Conservation (phyloP, 306 rosid species). For the Cicer pinnatifidum region DNA sequence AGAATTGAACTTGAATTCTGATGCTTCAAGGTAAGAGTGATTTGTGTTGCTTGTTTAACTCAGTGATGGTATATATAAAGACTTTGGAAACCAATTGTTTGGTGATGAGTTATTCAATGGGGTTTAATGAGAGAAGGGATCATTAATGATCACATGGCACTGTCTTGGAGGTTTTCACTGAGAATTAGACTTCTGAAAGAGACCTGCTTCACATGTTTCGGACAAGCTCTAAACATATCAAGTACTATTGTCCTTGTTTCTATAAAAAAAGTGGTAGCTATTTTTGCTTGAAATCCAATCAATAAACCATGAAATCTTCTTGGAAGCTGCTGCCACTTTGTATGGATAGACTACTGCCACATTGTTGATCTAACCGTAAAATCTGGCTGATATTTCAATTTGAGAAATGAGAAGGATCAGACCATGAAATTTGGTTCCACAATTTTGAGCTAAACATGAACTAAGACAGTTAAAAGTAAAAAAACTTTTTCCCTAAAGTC, state of each 20-base stretch:
- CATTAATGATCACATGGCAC: slow-evolving; percentile 35
- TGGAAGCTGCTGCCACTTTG: not conserved
- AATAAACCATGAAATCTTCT: not conserved
- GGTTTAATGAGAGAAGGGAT: not conserved
- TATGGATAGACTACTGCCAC: not conserved
- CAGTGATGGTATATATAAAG: not conserved
- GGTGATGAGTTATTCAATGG: not conserved
- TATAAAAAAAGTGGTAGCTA: not conserved
- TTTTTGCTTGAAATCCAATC: not conserved
- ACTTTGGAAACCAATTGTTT: slow-evolving; percentile 4
- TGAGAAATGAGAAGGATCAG: not conserved
- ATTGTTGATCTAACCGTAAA: not conserved
- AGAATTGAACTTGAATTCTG: too few relatives aligned
- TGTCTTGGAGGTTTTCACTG: not conserved
- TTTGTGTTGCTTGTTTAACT: not conserved
- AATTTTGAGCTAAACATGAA: not conserved
- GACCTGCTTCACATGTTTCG: slow-evolving; percentile 5
- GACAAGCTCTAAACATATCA: slow-evolving; percentile 33
- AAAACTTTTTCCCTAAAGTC: too few relatives aligned
- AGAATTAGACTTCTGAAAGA: not conserved
- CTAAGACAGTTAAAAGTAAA: not conserved
- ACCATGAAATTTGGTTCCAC: not conserved
- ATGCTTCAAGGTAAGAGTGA: too few relatives aligned
- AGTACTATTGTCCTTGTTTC: slow-evolving; percentile 8
- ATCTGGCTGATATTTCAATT: not conserved